Conservation (phyloP, 768 basidiomycete species). For the Suillus sp. region DNA sequence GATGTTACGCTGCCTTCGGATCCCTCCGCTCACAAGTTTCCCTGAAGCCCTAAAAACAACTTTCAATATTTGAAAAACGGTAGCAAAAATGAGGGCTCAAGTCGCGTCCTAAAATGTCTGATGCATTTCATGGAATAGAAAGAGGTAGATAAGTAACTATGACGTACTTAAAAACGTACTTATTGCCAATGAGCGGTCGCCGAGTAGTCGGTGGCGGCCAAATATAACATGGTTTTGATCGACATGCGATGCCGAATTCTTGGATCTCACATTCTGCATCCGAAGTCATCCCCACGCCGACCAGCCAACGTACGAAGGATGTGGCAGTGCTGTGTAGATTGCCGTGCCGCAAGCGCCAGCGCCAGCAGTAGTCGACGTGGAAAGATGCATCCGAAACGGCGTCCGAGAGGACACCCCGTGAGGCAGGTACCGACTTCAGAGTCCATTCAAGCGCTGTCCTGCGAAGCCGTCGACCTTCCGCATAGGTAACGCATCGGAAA, state of each 20-base stretch:
- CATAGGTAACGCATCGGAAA: not conserved
- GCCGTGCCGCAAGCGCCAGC: not conserved
- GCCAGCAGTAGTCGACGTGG: not conserved
- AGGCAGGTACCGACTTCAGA: not conserved
- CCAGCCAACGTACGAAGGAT: not conserved
- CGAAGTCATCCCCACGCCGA: not conserved
- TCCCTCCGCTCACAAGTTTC: not conserved
- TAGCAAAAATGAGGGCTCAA: not conserved
- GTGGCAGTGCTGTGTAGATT: not conserved
- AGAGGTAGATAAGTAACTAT: not conserved
- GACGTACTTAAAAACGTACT: not conserved
- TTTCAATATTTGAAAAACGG: not conserved
- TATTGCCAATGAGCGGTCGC: not conserved
- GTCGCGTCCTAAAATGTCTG: not conserved
- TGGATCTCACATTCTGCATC: not conserved
- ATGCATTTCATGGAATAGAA: not conserved
- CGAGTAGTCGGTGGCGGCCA: not conserved
- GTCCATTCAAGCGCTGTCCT: not conserved
- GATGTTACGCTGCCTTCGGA: not conserved
- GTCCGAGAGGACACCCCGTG: not conserved
- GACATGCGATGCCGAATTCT: not conserved
- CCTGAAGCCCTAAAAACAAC: not conserved
- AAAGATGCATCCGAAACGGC: not conserved
- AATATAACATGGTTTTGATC: not conserved
- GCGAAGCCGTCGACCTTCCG: not conserved